Conservation (phyloP, 257 asterid genomes). For the Verbena officinalis region DNA sequence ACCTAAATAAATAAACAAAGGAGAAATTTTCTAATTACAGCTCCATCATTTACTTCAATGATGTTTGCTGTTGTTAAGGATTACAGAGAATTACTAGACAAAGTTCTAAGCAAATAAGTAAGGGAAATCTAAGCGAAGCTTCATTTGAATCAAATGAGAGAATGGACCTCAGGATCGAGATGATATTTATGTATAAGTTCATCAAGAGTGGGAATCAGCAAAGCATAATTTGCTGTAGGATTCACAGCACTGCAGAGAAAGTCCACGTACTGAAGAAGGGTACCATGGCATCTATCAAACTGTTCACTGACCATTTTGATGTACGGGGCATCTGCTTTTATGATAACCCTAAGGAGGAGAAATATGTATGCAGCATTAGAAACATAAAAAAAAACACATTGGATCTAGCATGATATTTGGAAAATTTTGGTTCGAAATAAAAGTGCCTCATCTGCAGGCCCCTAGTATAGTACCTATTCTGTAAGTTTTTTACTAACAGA, state of each 20-base stretch:
- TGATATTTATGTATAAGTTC: slow-evolving; percentile 92
- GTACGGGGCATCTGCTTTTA: slow-evolving; percentile 79
- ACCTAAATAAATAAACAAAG: slow-evolving; percentile 57
- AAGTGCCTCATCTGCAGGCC: not conserved
- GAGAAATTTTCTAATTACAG: slow-evolving; percentile 6
- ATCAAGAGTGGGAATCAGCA: slow-evolving; percentile 84
- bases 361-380: slow-evolving; percentile 14
- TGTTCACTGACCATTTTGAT: slow-evolving; percentile 98
- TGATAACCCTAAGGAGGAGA: slow-evolving; percentile 75
- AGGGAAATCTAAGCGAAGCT: slow-evolving; percentile 20
- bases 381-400: not conserved
- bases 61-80: not conserved
- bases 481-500: slow-evolving; percentile 2
- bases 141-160: slow-evolving; percentile 25
- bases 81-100: slow-evolving; percentile 12
- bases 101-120: slow-evolving; percentile 9
- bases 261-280: slow-evolving; percentile 98
- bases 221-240: slow-evolving; percentile 74
- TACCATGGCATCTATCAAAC: slow-evolving; percentile 97
- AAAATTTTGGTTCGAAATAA: not conserved
- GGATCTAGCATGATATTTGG: not conserved
- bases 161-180: slow-evolving; percentile 95
- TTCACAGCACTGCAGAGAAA: slow-evolving; percentile 88
- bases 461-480: not conserved
- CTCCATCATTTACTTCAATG: slow-evolving; percentile 10